Base-by-base conservation (phyloP, 1,139 yeast genomes). In the Diutina pseudorugosa region DNA sequence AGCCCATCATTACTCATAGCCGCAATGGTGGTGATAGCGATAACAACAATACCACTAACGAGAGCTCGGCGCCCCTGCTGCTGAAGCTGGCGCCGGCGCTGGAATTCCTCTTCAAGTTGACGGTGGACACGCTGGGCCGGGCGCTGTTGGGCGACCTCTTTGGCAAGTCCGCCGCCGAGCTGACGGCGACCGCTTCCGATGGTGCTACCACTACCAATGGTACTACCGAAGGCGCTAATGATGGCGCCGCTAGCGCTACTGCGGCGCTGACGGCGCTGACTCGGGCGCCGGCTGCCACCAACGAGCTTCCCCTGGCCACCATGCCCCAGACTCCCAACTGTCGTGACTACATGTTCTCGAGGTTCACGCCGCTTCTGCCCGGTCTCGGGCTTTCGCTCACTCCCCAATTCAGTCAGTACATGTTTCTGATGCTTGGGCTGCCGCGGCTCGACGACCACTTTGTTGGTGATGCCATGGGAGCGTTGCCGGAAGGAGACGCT, bases 391-490 rank as follows among this genome's bases (percentile, higher is more conserved):
- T 72, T 56, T 43, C 47, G 30, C 47, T 43, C 47, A 73, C 77
- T 14, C 77, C 78, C 2, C 76, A 70, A 55, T 70, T 73, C 62
- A 72, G 71, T 57, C 65, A 73, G 16, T 63, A 72, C 64, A 72
- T 73, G 75, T 67, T 70, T 58, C 66, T 73, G 30, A 66, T 71
- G 62, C 66, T 70, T 66, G 2, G 72, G 66, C 52, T 61, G 57
- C 36, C 51, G n/a, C 16, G 18, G 40, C 16, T 40, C 16, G 51
- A 16, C 19, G 43, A 21, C 9, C 51, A 18, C 41, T 21, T 20
- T 9, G 19, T 16, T 4, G 33, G 33, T n/a, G 51, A 16, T 11
- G 6, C 33, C 14, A 16, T 27, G 20, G 14, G 27, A 7, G 27
- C 50, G 14, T 9, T 47, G 20, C 27, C 18, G n/a, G 41, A 47